A percentile compares a stretch with the other conserved stretches of the same genome.
These are phyloP conservation scores for Penicillium sp. DNA, from an alignment of 2,329 filamentous ascomycete species.

Conservation along the genomic window DNA sequence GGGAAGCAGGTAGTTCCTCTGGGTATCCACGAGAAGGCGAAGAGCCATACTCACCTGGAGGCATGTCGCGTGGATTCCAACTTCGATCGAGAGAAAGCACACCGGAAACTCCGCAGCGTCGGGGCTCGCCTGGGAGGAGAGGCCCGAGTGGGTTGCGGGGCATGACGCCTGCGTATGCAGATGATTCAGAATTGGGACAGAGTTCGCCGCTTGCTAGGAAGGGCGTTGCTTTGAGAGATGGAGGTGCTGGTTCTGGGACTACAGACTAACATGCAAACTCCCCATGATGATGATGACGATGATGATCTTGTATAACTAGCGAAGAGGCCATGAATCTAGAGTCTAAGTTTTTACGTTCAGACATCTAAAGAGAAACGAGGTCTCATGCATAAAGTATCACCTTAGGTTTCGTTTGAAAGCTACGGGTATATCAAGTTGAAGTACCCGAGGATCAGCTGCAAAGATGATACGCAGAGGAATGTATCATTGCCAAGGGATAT, in stretches of 20 bases:
- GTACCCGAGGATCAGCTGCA: not conserved
- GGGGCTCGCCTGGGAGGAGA: constrained; percentile 21
- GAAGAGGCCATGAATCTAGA: not conserved
- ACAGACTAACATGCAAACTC: constrained; percentile 4
- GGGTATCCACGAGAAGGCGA: constrained; percentile 25
- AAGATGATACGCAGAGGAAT: not conserved
- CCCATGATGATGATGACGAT: not conserved
- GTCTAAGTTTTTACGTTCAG: not conserved
- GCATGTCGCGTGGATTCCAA: constrained; percentile 25
- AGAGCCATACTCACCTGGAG: constrained; percentile 29
- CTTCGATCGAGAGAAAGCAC: constrained; percentile 34
- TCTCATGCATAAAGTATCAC: not conserved
- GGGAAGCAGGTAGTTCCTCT: constrained; percentile 25
- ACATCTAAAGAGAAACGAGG: not conserved
- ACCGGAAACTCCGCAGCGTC: constrained; percentile 28
- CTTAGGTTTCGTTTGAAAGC: not conserved
- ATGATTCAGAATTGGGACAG: constrained; percentile 16
- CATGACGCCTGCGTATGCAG: constrained; percentile 21
- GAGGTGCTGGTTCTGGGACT: constrained; percentile 32
- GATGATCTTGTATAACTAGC: constrained; percentile 4
- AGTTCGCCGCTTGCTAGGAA: constrained; percentile 38
- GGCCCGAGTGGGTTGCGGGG: constrained; percentile 22
- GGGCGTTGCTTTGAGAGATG: constrained; percentile 27
- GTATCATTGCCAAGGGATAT: constrained; percentile 9
- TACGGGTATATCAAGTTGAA: not conserved